Evolutionary conservation across 1,284 basidiomycete species (phyloP), one percentile per base, ranked within the genome.

Genomic region (Ceraceosorus guamensis): DNA sequence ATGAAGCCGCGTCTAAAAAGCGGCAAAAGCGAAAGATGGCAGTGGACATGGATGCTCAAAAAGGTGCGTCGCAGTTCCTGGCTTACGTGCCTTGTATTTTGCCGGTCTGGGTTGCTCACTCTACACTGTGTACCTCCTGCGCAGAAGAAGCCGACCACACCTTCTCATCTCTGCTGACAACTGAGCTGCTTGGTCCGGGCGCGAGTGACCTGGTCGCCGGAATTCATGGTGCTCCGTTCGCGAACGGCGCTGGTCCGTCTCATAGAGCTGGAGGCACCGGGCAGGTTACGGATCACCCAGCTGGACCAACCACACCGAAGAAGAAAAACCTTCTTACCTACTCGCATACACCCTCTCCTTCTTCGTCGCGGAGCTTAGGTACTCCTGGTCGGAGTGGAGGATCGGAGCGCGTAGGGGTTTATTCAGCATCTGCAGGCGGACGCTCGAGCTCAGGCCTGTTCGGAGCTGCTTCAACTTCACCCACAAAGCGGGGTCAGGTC

Each of bases 131-230:
- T 24, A 24, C 24, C 24, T 24, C 24, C 24, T 24, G 24, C 24
- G n/a, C 68, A 80, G 80, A 81, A 53, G 79, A 81, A 67, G 79
- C 81, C 7, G 80, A 81, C 62, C 75, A 78, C 53, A 80, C 81
- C 0, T 83, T 82, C 67, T 78, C 79, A 16, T 76, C 79, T 18
- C 67, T 82, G 2, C 77, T 83, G 13, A 80, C 79, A 46, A 77
- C 77, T 44, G 82, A 83, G 61, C 77, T 83, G 7, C 81, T 82
- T 62, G 78, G 80, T 11, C 45, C 56, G 0, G 56, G 46, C 3
- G 35, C 59, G 13, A 46, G 34, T 53, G 55, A 50, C 34, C 34
- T 24, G 24, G 51, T 52, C 45, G 30, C 50, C 8, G 18, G n/a
- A 33, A n/a, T 10, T 10, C 2, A 39, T 16, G 37, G 37, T 16